Evolutionary conservation across 352 stramenopile genomes (phyloP), one percentile per base, ranked within the genome.

Genomic region (Globisporangium irregulare): DNA sequence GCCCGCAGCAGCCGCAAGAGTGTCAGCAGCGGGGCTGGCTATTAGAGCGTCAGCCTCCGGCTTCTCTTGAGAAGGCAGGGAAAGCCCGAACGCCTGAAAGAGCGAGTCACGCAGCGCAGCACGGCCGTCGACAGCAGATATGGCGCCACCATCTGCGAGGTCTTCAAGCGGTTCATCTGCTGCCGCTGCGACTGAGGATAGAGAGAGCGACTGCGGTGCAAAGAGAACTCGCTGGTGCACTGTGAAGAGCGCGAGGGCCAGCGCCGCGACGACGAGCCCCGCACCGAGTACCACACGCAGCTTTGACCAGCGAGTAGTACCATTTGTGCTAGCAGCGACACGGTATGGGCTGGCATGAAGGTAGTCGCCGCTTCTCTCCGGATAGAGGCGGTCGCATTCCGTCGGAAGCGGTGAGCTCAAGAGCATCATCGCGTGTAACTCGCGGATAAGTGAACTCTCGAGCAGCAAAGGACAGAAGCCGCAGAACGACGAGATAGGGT

Each of bases 41-140:
- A 43, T 12, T 0, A 43, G 36, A 18, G 36, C 14, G 36, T 43
- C 36, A 20, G 36, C 10, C 36, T 43, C n/a, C 14, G 34, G 18
- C 41, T 51, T n/a, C 5, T 14, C 32, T 25, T 20, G 12, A 27
- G 27, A 24, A 29, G 34, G 3, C 3, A 36, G 36, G 10, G 38
- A 38, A 32, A 66, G 61, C 15, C 61, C 61, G 14, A 66, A 66
- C 61, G 61, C 61, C 32, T 58, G 54, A 15, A 59, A 51, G 61
- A 66, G 61, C 48, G 61, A 57, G 46, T 66, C 61, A 4, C 46
- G 61, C 46, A 66, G 32, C 29, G 32, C 25, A 14, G 20, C n/a
- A 15, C 58, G 8, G 22, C 10, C 59, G 48, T 46, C 61, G 46
- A 43, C 14, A 43, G 36, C 36, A 43, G 36, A 43, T 18, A 18